phyloP scores from a whole-genome alignment of 2,329 filamentous ascomycete genomes.

The Didymella pomorum region DNA sequence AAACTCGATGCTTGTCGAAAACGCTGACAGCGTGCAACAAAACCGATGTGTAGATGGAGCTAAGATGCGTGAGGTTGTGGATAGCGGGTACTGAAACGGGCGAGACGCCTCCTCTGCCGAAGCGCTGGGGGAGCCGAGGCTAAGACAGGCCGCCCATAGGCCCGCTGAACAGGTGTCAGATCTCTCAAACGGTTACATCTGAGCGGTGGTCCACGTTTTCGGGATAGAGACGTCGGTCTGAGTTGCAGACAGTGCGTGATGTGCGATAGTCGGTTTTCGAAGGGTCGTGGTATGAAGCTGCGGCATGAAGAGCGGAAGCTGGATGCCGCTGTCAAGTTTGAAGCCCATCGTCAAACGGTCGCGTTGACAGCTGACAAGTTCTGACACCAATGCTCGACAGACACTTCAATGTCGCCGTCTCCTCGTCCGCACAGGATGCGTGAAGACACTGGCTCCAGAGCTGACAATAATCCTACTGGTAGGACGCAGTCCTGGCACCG shows the following conservation, averaged over 20 bases:
- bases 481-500: not conserved
- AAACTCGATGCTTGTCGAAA: not conserved
- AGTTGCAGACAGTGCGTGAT: not conserved
- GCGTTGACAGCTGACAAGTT: constrained; percentile 2
- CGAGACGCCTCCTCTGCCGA: constrained; percentile 14
- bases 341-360: not conserved
- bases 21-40: not conserved
- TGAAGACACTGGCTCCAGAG: not conserved
- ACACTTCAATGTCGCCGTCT: not conserved
- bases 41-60: not conserved
- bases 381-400: not conserved
- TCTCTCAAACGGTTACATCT: constrained; percentile 3
- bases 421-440: not conserved
- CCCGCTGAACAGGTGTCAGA: not conserved
- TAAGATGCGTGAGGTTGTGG: not conserved
- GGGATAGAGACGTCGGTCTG: not conserved
- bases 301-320: not conserved
- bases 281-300: not conserved
- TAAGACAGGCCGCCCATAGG: not conserved
- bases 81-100: constrained; percentile 19
- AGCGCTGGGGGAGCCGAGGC: not conserved
- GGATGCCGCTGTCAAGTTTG: not conserved
- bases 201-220: not conserved
- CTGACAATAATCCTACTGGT: not conserved
- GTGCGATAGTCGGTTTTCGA: not conserved